These are phyloP conservation scores for Aphanomyces cochlioides DNA, from an alignment of 352 stramenopile genomes.

Conservation along the genomic window DNA sequence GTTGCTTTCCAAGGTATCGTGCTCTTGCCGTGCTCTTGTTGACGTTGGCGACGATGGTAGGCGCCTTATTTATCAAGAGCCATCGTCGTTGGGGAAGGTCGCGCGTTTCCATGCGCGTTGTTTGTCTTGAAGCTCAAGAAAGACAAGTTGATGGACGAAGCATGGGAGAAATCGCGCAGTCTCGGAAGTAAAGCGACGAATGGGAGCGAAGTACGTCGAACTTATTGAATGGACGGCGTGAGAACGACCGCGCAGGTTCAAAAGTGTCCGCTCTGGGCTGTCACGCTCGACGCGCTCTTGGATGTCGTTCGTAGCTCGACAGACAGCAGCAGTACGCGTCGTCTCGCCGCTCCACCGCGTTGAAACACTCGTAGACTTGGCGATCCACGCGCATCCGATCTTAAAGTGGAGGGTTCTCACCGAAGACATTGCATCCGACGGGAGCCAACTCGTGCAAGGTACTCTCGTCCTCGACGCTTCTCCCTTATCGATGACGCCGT, in stretches of 20 bases:
- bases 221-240: too few relatives aligned
- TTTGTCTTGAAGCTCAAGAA: constrained; percentile 59
- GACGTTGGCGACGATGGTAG: not conserved
- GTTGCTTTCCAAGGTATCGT: constrained; percentile 35
- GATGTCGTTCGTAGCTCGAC: not conserved
- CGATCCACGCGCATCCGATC: not conserved
- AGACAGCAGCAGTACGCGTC: not conserved
- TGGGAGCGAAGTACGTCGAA: not conserved
- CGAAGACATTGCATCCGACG: too few relatives aligned
- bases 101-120: constrained; percentile 64
- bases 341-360: not conserved
- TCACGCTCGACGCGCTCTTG: constrained; percentile 1
- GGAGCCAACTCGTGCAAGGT: too few relatives aligned
- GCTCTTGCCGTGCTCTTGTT: not conserved
- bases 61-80: constrained; percentile 59
- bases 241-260: not conserved
- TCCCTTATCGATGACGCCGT: too few relatives aligned
- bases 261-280: constrained; percentile 4
- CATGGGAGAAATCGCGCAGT: not conserved
- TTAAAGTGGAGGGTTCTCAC: not conserved
- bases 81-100: constrained; percentile 64
- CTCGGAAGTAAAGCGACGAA: constrained; percentile 15
- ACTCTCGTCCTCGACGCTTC: too few relatives aligned
- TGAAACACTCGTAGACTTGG: not conserved
- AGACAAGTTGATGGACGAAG: constrained; percentile 16